phyloP scores from a whole-genome alignment of 148 eudicot species.

The Pharnaceum exiguum region DNA sequence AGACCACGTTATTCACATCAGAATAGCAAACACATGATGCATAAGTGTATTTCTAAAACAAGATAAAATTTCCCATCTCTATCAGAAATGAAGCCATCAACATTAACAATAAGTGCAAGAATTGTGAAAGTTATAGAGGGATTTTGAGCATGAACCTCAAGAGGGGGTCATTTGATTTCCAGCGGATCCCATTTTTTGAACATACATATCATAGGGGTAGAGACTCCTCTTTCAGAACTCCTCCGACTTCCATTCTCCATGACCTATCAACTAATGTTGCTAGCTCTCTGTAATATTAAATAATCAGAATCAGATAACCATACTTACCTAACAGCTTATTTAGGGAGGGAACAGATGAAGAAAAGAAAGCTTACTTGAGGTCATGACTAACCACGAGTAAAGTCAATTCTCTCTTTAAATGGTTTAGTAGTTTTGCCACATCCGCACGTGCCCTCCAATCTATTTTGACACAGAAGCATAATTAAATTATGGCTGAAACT shows the following conservation, averaged over 20 bases:
- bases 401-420: constrained; percentile 77
- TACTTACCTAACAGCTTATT: neutral
- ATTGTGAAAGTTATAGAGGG: no score
- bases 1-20: no score
- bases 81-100: neutral
- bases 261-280: constrained; percentile 78
- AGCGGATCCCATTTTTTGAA: constrained; percentile 1
- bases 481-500: neutral
- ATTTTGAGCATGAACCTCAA: constrained; percentile 12
- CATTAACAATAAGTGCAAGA: neutral
- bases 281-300: constrained; percentile 57
- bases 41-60: no score
- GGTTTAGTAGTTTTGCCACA: constrained; percentile 76
- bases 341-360: neutral
- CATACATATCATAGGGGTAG: constrained; percentile 31
- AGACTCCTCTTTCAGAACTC: constrained; percentile 60
- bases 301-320: constrained; percentile 14
- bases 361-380: constrained; percentile 62
- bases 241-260: constrained; percentile 94
- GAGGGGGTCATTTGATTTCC: neutral
- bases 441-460: constrained; percentile 99
- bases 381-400: constrained; percentile 97
- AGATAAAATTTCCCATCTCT: neutral
- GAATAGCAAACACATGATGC: no score
- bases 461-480: constrained; percentile 21